Conservation (phyloP, 495 filamentous ascomycete species). For the Penicillium egyptiacum region DNA sequence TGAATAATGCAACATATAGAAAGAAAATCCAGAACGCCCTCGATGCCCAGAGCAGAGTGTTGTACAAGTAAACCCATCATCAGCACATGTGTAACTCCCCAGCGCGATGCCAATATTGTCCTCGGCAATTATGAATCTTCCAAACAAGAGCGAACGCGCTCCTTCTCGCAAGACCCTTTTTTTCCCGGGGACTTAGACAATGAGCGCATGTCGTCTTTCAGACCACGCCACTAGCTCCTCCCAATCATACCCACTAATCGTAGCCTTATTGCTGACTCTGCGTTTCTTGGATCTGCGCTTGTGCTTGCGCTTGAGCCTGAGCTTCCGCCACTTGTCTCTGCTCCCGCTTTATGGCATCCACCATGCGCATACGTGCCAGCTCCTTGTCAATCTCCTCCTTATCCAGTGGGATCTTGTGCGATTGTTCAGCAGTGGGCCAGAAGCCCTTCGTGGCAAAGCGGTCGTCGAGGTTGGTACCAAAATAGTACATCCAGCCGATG, state of each 20-base stretch:
- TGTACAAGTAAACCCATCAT: slow-evolving; percentile 28
- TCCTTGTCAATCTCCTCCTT: slow-evolving; percentile 82
- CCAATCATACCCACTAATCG: not conserved
- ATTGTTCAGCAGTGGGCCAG: slow-evolving; percentile 86
- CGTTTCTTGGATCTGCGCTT: slow-evolving; percentile 22
- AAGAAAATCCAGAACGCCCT: slow-evolving; percentile 28
- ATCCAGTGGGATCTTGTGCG: slow-evolving; percentile 85
- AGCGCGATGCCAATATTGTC: slow-evolving; percentile 7
- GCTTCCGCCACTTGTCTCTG: slow-evolving; percentile 53
- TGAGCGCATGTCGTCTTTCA: not conserved
- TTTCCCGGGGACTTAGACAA: not conserved
- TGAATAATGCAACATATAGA: not conserved
- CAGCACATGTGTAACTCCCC: slow-evolving; percentile 23
- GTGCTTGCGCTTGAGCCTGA: slow-evolving; percentile 36
- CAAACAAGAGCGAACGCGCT: not conserved
- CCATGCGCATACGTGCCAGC: slow-evolving; percentile 66
- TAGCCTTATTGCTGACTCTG: slow-evolving; percentile 12
- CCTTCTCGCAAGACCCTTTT: not conserved
- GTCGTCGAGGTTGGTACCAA: slow-evolving; percentile 95
- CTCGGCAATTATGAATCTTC: not conserved
- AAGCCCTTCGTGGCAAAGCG: slow-evolving; percentile 86
- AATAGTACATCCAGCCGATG: slow-evolving; percentile 99
- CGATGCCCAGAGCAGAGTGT: slow-evolving; percentile 42
- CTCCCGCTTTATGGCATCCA: slow-evolving; percentile 44
- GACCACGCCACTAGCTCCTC: not conserved